Percentiles rank a stretch among this genome's conserved stretches.
These are phyloP conservation scores for Ascocoryne sarcoides DNA, from an alignment of 2,329 filamentous ascomycete species.

Conservation along the genomic window DNA sequence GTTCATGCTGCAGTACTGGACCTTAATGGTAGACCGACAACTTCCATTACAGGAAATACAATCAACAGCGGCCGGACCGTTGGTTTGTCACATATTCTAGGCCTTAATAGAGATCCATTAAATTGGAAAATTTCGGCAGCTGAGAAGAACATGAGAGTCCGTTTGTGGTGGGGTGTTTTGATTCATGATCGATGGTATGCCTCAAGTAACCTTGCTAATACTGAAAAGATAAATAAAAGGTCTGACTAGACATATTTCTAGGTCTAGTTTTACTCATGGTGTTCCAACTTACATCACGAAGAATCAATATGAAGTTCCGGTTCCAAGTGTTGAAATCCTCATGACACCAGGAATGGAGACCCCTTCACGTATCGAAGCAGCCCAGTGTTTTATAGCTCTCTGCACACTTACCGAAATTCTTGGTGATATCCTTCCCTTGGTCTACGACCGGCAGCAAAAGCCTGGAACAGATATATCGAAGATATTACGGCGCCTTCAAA, in stretches of 20 bases:
- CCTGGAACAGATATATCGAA: conserved; percentile 4
- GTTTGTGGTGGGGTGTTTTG: conserved; percentile 48
- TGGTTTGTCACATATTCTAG: conserved; percentile 44
- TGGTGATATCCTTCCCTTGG: conserved; percentile 14
- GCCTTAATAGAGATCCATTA: conserved; percentile 43
- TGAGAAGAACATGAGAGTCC: conserved; percentile 43
- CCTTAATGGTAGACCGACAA: conserved; percentile 49
- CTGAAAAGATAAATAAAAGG: too few species aligned
- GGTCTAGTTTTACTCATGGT: conserved; percentile 21
- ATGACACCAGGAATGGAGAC: conserved; percentile 4
- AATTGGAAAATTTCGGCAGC: conserved; percentile 42
- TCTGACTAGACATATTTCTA: too few species aligned
- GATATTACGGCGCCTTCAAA: conserved; percentile 10
- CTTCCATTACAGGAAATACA: conserved; percentile 49
- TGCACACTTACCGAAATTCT: conserved; percentile 17
- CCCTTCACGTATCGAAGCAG: conserved; percentile 1
- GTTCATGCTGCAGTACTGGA: conserved; percentile 50
- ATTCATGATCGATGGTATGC: conserved; percentile 47
- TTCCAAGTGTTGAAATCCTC: conserved; percentile 13
- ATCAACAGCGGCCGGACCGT: conserved; percentile 42
- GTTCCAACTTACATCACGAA: conserved; percentile 12
- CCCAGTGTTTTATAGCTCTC: conserved; percentile 15
- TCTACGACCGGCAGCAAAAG: conserved; percentile 10
- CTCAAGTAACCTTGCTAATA: too few species aligned
- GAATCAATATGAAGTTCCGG: conserved; percentile 18